Base-by-base conservation (phyloP, 495 filamentous ascomycete genomes). In the Podospora didyma region DNA sequence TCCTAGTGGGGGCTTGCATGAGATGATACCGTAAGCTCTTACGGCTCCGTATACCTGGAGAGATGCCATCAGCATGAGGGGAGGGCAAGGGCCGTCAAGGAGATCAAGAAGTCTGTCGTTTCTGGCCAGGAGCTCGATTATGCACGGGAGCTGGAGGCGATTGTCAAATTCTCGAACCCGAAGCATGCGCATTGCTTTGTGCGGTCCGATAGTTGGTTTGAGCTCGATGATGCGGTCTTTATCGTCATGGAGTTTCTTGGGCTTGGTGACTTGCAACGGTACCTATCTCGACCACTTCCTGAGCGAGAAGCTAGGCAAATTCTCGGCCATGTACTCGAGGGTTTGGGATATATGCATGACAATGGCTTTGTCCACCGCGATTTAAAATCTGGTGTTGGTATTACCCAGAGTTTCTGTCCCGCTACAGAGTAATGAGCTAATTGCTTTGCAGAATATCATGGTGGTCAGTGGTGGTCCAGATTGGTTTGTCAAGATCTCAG, bases 401-500 rank as follows among this genome's bases (percentile, higher is more conserved):
- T 7, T 16, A 46, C 10, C 16, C 22, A 3, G n/a, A n/a, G n/a
- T n/a, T n/a, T n/a, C 23, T 22, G 1, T 1, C 45, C 50, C 26
- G n/a, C 51, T 41, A 23, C 19, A 35, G 23, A 49, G 7, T 24
- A 17, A n/a, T 0, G 2, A 11, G 28, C 51, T 53, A 22, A 44
- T 17, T 44, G 11, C 14, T 50, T 6, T 22, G 0, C 17, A 68
- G 72, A 69, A 56, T 56, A 62, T 62, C 26, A 49, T 59, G 45
- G 51, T 65, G 1, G 26, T 58, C 17, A 17, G 48, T 5, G 24
- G 53, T 19, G 42, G 62, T 7, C 65, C 60, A 9, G 52, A 57
- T 2, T 80, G 75, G 62, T 72, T 70, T 61, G 74, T 81, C 7
- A 81, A 82, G 59, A 77, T 81, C 44, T 73, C 73, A 11, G 79